phyloP scores from a whole-genome alignment of 169 alveolate genomes.

The Plasmodium malariae region DNA sequence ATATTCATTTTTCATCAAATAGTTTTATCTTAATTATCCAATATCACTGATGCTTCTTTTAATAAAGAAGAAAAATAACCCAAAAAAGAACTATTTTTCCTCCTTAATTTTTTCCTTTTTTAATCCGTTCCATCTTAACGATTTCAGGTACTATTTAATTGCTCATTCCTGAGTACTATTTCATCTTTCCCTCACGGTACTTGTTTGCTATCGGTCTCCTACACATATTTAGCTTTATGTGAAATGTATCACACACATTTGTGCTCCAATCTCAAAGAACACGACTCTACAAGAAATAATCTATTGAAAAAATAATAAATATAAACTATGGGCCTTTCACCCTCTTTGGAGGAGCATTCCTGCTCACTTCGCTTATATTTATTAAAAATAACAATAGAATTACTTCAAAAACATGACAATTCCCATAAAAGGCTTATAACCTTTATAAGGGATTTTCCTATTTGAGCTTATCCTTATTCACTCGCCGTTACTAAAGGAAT shows the following conservation, averaged over 20 bases:
- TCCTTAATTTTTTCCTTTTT: conserved; percentile 77
- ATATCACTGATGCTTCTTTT: conserved; percentile 45
- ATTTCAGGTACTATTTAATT: conserved; percentile 91
- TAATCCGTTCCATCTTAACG: conserved; percentile 92
- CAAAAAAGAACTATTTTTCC: not conserved
- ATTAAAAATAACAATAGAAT: not conserved
- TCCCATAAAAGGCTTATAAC: not conserved
- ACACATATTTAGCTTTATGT: conserved; percentile 91
- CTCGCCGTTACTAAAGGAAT: conserved; percentile 95
- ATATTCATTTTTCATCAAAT: not conserved
- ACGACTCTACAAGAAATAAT: conserved; percentile 71
- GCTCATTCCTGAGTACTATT: conserved; percentile 93
- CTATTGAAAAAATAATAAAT: conserved; percentile 19
- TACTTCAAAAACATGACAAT: not conserved
- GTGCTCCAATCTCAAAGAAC: conserved; percentile 90
- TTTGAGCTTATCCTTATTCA: conserved; percentile 93
- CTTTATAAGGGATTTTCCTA: conserved; percentile 75
- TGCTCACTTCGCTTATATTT: conserved; percentile 30
- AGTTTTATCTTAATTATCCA: not conserved
- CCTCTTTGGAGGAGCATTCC: conserved; percentile 91
- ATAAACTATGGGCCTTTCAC: conserved; percentile 92
- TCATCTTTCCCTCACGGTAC: conserved; percentile 96
- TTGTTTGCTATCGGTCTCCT: conserved; percentile 95
- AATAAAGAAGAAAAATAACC: conserved; percentile 1
- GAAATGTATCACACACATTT: conserved; percentile 85